Evolutionary conservation across 2,329 filamentous ascomycete species (phyloP), one percentile per base, ranked within the genome.

Genomic region (Keithomyces neogunnii): DNA sequence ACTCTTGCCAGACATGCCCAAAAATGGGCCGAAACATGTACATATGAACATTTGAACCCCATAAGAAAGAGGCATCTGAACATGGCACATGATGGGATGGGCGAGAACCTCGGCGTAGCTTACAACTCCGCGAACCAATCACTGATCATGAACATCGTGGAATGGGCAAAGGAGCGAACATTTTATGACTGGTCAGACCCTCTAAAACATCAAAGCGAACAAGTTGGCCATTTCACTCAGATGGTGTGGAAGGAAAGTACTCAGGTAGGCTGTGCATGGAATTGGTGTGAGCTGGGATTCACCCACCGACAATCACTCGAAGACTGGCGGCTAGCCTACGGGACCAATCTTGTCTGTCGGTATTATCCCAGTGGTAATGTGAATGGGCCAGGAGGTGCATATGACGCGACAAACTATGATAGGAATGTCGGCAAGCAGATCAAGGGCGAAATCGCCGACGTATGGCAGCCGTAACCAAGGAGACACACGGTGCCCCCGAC

Each of bases 1-100:
- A 68, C 70, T 42, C 77, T 86, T 51, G 83, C 80, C 52, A 63
- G 64, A 53, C 85, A 77, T 55, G 88, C 89, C 42, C 59, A 72
- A 44, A 66, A 70, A 48, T 78, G 84, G 51, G 88, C 87, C 50
- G 60, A 74, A 33, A 75, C 65, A 33, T 91, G 88, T 68, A 30
- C 19, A 11, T 6, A 1, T 9, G 10, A 26, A 47, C 31, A 36
- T n/a, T 33, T 26, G 19, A 6, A 30, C 7, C 13, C 5, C 13
- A 40, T 7, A 13, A 26, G 1, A 28, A 6, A 26, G n/a, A 47
- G 33, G 19, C 19, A 19, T 19, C 19, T 19, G 19, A 19, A 19
- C 19, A 19, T 19, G 19, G 19, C 19, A 19, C 19, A 19, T 19
- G 1, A 19, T 19, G 43, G 49, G 30, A 5, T 30, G 5, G 54